These are phyloP conservation scores for Coffea eugenioides DNA, from an alignment of 257 asterid species.

Conservation along the genomic window DNA sequence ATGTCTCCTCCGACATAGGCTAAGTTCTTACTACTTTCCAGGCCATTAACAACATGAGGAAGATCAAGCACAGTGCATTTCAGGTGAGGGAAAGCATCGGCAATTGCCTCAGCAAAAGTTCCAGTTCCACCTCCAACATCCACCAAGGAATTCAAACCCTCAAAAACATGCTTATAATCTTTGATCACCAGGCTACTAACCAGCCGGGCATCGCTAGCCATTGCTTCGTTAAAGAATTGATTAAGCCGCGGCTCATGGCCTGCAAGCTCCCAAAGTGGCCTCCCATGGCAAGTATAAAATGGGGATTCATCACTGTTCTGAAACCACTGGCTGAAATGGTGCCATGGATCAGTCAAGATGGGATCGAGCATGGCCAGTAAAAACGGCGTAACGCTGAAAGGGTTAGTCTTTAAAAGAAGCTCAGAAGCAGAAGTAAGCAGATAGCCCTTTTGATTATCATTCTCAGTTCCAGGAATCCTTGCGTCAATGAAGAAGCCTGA, in stretches of 20 bases:
- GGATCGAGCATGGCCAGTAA: conserved; percentile 18
- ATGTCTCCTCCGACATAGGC: conserved; percentile 22
- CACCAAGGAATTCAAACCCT: conserved; percentile 13
- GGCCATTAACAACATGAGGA: conserved; percentile 11
- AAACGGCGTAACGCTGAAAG: neutral
- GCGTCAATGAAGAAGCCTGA: too few relatives aligned
- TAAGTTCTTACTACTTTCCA: neutral
- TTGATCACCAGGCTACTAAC: neutral
- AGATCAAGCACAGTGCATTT: conserved; percentile 9
- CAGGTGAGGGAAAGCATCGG: conserved; percentile 3
- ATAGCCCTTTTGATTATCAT: conserved; percentile 2
- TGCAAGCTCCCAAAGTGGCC: neutral
- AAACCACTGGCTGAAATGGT: conserved; percentile 16
- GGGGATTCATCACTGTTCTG: conserved; percentile 1
- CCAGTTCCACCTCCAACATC: conserved; percentile 22
- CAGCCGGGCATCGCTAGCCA: conserved; percentile 19
- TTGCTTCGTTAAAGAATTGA: neutral
- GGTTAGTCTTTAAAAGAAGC: neutral
- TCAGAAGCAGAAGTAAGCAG: conserved; percentile 20
- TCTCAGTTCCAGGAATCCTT: neutral
- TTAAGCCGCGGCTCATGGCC: neutral
- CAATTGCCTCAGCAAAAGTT: neutral
- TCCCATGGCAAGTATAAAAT: neutral
- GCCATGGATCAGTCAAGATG: conserved; percentile 15
- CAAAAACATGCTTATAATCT: conserved; percentile 8